These are phyloP conservation scores for Exophiala viscosa DNA, from an alignment of 2,329 filamentous ascomycete genomes.

Conservation along the genomic window DNA sequence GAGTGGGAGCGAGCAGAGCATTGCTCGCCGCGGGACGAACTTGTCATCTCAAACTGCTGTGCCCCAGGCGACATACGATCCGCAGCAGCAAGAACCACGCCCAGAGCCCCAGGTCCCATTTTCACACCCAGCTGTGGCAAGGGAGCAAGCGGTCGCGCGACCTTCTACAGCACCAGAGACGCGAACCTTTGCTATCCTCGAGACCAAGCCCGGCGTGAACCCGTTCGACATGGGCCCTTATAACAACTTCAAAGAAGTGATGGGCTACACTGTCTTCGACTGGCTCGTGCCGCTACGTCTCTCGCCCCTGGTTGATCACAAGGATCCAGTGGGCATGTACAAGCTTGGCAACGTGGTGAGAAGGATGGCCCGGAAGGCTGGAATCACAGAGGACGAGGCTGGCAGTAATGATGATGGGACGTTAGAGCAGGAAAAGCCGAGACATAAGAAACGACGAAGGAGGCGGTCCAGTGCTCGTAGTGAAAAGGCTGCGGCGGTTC, in stretches of 20 bases:
- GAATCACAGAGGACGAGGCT: not conserved
- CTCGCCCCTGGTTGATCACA: constrained; percentile 71
- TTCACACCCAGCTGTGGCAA: not conserved
- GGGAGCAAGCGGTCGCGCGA: not conserved
- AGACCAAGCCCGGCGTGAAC: constrained; percentile 70
- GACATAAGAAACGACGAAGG: too few relatives aligned
- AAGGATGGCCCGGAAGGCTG: constrained; percentile 33
- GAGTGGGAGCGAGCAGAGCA: constrained; percentile 10
- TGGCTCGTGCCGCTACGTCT: constrained; percentile 76
- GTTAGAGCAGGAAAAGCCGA: too few relatives aligned
- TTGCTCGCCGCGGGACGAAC: constrained; percentile 2
- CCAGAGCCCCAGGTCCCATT: not conserved
- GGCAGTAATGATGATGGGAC: too few relatives aligned
- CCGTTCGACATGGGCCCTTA: constrained; percentile 74
- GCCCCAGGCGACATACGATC: constrained; percentile 12
- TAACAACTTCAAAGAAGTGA: constrained; percentile 72
- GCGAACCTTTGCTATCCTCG: constrained; percentile 74
- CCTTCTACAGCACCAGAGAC: constrained; percentile 42
- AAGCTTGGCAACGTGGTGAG: constrained; percentile 62
- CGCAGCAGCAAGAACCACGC: constrained; percentile 2
- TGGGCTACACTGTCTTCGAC: constrained; percentile 68
- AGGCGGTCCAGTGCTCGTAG: too few relatives aligned
- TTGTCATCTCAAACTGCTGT: not conserved
- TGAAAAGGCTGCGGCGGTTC: too few relatives aligned
- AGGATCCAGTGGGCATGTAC: constrained; percentile 64